Evolutionary conservation across 345 rosid species (phyloP).

Genomic region (Punica granatum): DNA sequence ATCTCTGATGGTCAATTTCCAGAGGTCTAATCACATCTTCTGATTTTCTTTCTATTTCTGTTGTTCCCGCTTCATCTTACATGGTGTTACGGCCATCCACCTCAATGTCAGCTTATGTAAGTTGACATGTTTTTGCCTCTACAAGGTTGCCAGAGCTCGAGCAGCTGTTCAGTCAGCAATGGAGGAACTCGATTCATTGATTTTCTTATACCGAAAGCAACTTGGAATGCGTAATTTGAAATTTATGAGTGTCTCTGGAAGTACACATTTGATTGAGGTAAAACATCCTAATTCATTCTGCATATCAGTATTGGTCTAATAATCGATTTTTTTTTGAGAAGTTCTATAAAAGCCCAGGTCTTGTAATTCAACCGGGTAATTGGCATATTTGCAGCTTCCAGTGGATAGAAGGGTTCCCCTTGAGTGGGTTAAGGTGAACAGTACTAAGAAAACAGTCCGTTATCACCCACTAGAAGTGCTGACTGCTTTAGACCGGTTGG

Average conservation of each 20-base stretch:
- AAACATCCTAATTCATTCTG: background rate
- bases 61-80: background rate
- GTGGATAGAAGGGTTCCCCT: slow-evolving; percentile 57
- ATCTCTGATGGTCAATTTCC: slow-evolving; percentile 52
- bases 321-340: too few species aligned
- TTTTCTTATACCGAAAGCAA: slow-evolving; percentile 37
- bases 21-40: slow-evolving; percentile 44
- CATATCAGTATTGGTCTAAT: background rate
- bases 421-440: slow-evolving; percentile 77
- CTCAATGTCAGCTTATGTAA: background rate
- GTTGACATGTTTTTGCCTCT: background rate
- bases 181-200: slow-evolving; percentile 52
- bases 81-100: background rate
- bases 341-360: background rate
- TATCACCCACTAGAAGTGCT: slow-evolving; percentile 90
- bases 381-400: slow-evolving; percentile 51
- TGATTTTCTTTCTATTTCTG: slow-evolving; percentile 8
- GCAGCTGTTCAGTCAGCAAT: slow-evolving; percentile 51
- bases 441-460: slow-evolving; percentile 80
- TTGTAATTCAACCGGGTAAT: background rate
- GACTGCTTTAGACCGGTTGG: slow-evolving; percentile 60
- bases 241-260: slow-evolving; percentile 52
- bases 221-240: slow-evolving; percentile 42
- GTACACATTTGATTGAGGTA: slow-evolving; percentile 69
- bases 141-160: slow-evolving; percentile 62